Conservation (phyloP, 2,329 filamentous ascomycete species). For the Penicillium sclerotiorum region DNA sequence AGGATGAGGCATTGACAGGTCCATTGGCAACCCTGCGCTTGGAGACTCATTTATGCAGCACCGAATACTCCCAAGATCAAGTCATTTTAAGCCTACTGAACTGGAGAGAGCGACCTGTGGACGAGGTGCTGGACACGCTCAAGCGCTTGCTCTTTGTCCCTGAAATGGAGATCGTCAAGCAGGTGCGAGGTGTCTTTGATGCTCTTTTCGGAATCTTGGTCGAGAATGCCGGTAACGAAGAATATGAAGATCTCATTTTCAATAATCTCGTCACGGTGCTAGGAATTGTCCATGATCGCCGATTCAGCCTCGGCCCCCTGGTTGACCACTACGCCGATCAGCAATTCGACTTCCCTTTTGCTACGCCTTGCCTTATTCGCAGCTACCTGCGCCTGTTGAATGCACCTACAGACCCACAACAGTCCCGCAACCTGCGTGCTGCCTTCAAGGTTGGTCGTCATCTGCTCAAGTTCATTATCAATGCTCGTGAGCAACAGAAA, state of each 20-base stretch:
- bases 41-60: conserved; percentile 90
- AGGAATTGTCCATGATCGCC: conserved; percentile 89
- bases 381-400: conserved; percentile 83
- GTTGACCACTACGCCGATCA: conserved; percentile 89
- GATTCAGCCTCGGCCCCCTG: conserved; percentile 87
- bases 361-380: conserved; percentile 81
- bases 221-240: conserved; percentile 86
- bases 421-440: conserved; percentile 79
- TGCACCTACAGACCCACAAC: conserved; percentile 79
- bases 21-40: conserved; percentile 78
- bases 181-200: conserved; percentile 85
- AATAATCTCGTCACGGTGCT: conserved; percentile 85
- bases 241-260: conserved; percentile 91
- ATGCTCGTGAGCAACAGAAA: conserved; percentile 81
- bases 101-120: conserved; percentile 76
- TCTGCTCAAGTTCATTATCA: conserved; percentile 91
- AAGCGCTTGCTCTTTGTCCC: conserved; percentile 89
- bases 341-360: conserved; percentile 90
- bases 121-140: conserved; percentile 72
- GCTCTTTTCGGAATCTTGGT: conserved; percentile 88
- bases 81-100: conserved; percentile 79
- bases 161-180: conserved; percentile 96
- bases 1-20: conserved; percentile 73
- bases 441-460: conserved; percentile 95
- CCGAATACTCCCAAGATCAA: conserved; percentile 89